Evolutionary conservation across 2,329 filamentous ascomycete species (phyloP), one percentile per base, ranked within the genome.

Genomic region (Raffaelea arxii): DNA sequence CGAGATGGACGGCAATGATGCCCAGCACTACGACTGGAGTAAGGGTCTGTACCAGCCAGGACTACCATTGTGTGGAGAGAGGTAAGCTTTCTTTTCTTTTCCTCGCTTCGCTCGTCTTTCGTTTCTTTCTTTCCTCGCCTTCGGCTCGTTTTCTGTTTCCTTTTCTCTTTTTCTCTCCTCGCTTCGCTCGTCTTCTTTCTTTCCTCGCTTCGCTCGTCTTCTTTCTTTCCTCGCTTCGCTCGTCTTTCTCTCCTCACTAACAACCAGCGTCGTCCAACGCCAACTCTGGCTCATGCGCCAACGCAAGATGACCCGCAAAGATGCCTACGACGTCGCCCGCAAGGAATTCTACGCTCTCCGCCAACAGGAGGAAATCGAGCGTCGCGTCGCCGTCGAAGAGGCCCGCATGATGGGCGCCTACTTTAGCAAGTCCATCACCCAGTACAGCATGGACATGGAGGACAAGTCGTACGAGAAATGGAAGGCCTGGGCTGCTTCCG

Each of bases 341-440:
- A 83, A 82, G 54, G 91, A 98, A 63, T 95, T 97, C 67, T 98
- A 98, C 69, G 71, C 75, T 40, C 67, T 91, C 52, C 84, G 92
- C 49, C 84, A 94, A 56, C 72, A 80, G 49, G 82, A 94, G 56
- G 89, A 96, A 54, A 77, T 95, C 41, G 81, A 91, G 67, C 75
- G 78, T 55, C 81, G 90, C 56, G 76, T 98, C 49, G 86, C 91
- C 7, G 74, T 80, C 43, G 92, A 98, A 67, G 92, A 98, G 66
- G 91, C 92, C 24, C 72, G 81, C 52, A 78, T 85, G 57, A 83
- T 85, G 6, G 92, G 92, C 45, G 90, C 89, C 43, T 88, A 88
- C 71, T 97, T 97, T 62, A 88, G 88, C 62, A 85, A 83, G 64
- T 73, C 78, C 37, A 74, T 77, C 49, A 62, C 89, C 44, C 82